These are phyloP conservation scores for Bacterosira constricta DNA, from an alignment of 108 stramenopile genomes.

Conservation along the genomic window DNA sequence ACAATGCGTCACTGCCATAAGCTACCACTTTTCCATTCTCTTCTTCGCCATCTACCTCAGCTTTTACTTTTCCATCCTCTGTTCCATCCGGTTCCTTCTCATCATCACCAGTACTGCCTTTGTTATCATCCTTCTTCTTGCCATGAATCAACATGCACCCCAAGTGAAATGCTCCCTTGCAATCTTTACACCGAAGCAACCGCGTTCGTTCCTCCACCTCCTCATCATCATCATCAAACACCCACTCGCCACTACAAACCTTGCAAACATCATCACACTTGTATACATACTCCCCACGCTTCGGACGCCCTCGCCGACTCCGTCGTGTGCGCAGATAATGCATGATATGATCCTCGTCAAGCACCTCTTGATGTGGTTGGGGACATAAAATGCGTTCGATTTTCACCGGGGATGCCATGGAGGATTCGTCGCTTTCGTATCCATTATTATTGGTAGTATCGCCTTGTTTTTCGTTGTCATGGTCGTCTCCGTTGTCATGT, in stretches of 20 bases:
- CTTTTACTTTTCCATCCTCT: background rate
- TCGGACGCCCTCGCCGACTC: slow-evolving; percentile 19
- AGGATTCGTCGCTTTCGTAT: background rate
- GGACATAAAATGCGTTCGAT: background rate
- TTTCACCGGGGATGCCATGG: background rate
- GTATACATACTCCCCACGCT: slow-evolving; percentile 29
- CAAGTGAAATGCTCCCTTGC: slow-evolving; percentile 37
- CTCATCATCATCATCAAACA: slow-evolving; percentile 1
- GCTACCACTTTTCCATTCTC: background rate
- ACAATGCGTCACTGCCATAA: background rate
- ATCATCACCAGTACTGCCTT: background rate
- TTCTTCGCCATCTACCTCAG: background rate
- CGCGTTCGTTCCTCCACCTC: background rate
- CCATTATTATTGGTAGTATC: background rate
- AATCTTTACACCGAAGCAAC: slow-evolving; percentile 37
- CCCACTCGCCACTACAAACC: slow-evolving; percentile 37
- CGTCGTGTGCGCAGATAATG: slow-evolving; percentile 14
- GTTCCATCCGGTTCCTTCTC: background rate
- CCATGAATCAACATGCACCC: slow-evolving; percentile 31
- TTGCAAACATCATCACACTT: slow-evolving; percentile 25
- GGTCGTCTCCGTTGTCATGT: background rate
- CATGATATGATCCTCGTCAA: background rate
- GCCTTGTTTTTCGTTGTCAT: background rate
- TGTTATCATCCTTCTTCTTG: background rate
- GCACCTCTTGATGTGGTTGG: slow-evolving; percentile 7